Base-by-base conservation (phyloP, 192 early-diverging fungal genomes). In the Coemansia sp. region DNA sequence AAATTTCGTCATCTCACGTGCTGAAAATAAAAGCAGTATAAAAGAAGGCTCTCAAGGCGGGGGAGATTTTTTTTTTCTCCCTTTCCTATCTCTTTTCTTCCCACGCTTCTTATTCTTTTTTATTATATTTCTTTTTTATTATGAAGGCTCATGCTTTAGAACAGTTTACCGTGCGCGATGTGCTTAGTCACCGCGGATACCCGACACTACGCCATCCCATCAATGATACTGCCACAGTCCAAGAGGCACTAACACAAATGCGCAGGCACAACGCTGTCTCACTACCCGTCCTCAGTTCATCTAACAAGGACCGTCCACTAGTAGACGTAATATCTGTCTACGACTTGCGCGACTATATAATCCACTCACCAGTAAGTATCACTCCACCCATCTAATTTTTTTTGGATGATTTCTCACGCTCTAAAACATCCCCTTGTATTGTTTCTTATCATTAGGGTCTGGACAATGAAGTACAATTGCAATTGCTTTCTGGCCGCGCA, bases 261-360 rank as follows among this genome's bases (percentile, higher is more conserved):
- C 34, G 65, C 73, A 41, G 15, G n/a, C 55, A 75, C 22, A 68
- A 74, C 44, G 68, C 71, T 16, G 75, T 83, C 65, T 83, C 80
- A 15, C 56, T 83, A 9, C 80, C 80, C 11, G 80, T 83, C 7
- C 74, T 77, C 30, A 35, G 68, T 53, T 20, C n/a, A n/a, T 39
- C 58, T 12, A 47, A 53, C 12, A 16, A 18, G 15, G 34, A 45
- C 35, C 34, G 24, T 15, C 29, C 62, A 43, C 77, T 77, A 12
- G 64, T 83, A 37, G 80, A 83, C 34, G 73, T 83, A n/a, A 58
- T 83, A 16, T 74, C 80, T 15, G 68, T 78, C 3, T 76, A 83
- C 59, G 80, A 83, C 43, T 62, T 83, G 22, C 52, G 80, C 15
- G 75, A 83, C 71, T 75, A 83, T 32, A 74, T 83, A 1, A 74